Conservation (phyloP, 352 stramenopile species). For the Peronospora farinosa region DNA sequence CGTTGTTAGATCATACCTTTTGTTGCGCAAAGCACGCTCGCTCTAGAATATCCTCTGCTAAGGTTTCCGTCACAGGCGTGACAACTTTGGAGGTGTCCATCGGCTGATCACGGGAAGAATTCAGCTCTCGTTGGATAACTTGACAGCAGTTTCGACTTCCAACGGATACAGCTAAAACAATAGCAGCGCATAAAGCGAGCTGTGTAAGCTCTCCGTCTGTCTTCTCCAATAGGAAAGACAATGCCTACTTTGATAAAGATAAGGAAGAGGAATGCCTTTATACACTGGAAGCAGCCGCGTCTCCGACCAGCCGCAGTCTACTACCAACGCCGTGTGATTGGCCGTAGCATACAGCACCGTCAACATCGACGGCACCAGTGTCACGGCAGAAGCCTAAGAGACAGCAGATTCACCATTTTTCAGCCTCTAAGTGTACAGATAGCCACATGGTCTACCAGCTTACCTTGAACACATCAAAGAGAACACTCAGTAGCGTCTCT, state of each 20-base stretch:
- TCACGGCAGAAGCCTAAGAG: constrained; percentile 45
- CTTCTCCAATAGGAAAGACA: not conserved
- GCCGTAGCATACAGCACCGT: constrained; percentile 62
- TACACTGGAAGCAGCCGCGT: constrained; percentile 71
- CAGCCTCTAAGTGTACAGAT: not conserved
- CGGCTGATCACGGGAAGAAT: constrained; percentile 13
- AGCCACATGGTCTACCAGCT: not conserved
- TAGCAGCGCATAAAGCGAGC: not conserved
- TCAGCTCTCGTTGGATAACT: constrained; percentile 29
- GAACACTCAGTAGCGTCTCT: constrained; percentile 51
- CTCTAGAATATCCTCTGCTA: constrained; percentile 62
- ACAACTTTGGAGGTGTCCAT: constrained; percentile 18
- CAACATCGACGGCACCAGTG: constrained; percentile 59
- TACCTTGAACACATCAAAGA: constrained; percentile 64
- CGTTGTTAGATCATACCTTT: constrained; percentile 19
- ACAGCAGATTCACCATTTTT: not conserved
- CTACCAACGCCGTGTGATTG: constrained; percentile 68
- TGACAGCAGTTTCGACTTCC: constrained; percentile 46
- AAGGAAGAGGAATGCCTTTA: constrained; percentile 71
- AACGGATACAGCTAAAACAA: constrained; percentile 36
- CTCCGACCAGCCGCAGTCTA: constrained; percentile 75
- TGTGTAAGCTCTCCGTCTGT: not conserved
- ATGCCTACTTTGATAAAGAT: constrained; percentile 57
- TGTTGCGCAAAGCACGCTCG: constrained; percentile 69
- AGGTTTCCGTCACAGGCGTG: constrained; percentile 13